A percentile compares a stretch with the other conserved stretches of the same genome.
Evolutionary conservation across 805 yeast genomes (phyloP).

Genomic region (Kodamaea sagamina): DNA sequence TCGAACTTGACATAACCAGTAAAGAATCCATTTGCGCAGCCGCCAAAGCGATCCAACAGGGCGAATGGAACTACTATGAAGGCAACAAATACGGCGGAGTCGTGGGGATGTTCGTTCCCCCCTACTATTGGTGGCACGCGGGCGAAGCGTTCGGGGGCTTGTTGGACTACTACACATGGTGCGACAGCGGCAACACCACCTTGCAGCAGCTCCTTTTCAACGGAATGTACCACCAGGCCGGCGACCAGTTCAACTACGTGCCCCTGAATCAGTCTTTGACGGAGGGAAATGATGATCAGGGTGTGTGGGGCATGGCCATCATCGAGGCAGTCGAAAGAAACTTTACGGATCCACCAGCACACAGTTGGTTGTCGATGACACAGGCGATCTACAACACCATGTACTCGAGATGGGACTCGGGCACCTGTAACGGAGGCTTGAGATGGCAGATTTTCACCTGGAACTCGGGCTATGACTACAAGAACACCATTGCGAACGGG

Average conservation of each 20-base stretch:
- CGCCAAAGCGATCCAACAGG: constrained; percentile 35
- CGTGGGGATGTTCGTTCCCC: constrained; percentile 47
- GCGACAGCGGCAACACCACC: constrained; percentile 36
- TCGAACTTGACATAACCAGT: constrained; percentile 39
- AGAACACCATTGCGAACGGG: constrained; percentile 89
- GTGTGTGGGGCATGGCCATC: constrained; percentile 52
- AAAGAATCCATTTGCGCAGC: constrained; percentile 45
- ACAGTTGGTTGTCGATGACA: constrained; percentile 80
- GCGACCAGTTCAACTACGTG: constrained; percentile 42
- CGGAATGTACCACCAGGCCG: constrained; percentile 48
- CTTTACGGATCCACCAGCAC: constrained; percentile 54
- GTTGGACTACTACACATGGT: constrained; percentile 41
- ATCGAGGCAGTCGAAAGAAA: constrained; percentile 50
- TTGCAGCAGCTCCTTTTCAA: constrained; percentile 32
- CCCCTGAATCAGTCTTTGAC: constrained; percentile 49
- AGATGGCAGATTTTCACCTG: constrained; percentile 96
- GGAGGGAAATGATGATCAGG: constrained; percentile 55
- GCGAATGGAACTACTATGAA: constrained; percentile 48
- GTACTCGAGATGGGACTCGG: constrained; percentile 83
- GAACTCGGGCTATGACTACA: constrained; percentile 93
- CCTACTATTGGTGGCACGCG: constrained; percentile 57
- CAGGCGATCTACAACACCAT: constrained; percentile 91
- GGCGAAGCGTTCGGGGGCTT: constrained; percentile 54
- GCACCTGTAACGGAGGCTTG: constrained; percentile 80
- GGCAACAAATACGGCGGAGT: constrained; percentile 46